Conservation (phyloP, 2,329 filamentous ascomycete genomes). For the Botryotinia narcissicola region DNA sequence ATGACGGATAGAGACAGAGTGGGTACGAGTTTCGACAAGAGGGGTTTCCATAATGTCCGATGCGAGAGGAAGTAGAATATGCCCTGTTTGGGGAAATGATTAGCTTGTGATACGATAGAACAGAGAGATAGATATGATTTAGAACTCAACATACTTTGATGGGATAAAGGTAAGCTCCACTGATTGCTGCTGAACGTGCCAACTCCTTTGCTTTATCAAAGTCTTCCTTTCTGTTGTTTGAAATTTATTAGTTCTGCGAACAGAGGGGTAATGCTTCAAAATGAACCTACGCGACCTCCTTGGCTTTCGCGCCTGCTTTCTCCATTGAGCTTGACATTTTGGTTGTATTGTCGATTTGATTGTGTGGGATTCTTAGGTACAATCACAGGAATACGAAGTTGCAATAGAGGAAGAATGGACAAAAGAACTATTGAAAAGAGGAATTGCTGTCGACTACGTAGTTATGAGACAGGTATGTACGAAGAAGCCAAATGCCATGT, state of each 20-base stretch:
- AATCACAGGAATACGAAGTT: background rate
- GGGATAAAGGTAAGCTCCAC: constrained; percentile 81
- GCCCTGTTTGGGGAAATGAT: constrained; percentile 43
- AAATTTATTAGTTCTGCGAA: constrained; percentile 14
- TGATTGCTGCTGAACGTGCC: constrained; percentile 67
- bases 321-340: constrained; percentile 35
- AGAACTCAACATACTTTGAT: constrained; percentile 53
- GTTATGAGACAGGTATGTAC: background rate
- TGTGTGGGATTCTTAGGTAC: too few species aligned
- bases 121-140: background rate
- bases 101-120: constrained; percentile 21
- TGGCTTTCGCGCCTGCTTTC: constrained; percentile 34
- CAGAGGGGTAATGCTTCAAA: background rate
- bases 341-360: background rate
- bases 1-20: constrained; percentile 69
- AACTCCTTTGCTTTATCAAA: constrained; percentile 63
- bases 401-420: background rate
- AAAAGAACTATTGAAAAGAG: background rate
- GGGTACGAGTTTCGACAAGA: constrained; percentile 53
- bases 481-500: background rate
- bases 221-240: constrained; percentile 61
- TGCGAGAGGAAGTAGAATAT: constrained; percentile 59
- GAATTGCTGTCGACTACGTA: background rate
- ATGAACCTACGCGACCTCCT: constrained; percentile 38
- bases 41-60: constrained; percentile 56